Evolutionary conservation across 768 basidiomycete species (phyloP), one percentile per base, ranked within the genome.

Genomic region (Russula sp.): DNA sequence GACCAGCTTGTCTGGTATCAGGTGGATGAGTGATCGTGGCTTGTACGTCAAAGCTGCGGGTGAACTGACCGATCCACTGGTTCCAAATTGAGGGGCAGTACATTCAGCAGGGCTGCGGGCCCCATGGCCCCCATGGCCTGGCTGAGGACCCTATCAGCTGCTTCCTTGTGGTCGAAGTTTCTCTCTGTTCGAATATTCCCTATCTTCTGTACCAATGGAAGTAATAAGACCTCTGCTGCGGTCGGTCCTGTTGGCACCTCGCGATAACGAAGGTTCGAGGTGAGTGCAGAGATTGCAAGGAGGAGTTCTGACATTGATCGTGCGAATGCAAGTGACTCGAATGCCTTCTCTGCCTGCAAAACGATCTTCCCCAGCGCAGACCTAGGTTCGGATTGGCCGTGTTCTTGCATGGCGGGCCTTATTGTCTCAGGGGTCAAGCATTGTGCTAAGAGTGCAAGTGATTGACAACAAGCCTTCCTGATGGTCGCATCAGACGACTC

Each of bases 121-220:
- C 97, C 97, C 49, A 97, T 75, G 5, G 91, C 80, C 61, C 84
- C 83, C 82, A 97, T 89, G 0, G 93, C 91, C 29, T 83, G 81
- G 1, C 87, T 84, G 39, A 98, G 75, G 0, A 87, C 84, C 10
- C 75, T 76, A 70, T 99, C 96, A 14, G 86, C 93, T 20, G 82
- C 84, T 70, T 95, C 94, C 72, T 92, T 94, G 74, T 89, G 82
- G 72, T 97, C 93, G 69, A 98, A 99, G 1, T 79, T 84, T 73
- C 88, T 92, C 68, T 87, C 79, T 29, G 82, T 77, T 58, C 96
- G 76, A 56, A 96, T 74, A 38, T 88, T 85, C 7, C 84, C 90
- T 25, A 96, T 77, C 60, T 83, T 83, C 61, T 79, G 73, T 47
- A 98, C 79, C 43, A 94, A 70, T 42, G 85, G 83, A 54, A 88